phyloP scores from a whole-genome alignment of 2,329 filamentous ascomycete species.

The Massarina eburnea region DNA sequence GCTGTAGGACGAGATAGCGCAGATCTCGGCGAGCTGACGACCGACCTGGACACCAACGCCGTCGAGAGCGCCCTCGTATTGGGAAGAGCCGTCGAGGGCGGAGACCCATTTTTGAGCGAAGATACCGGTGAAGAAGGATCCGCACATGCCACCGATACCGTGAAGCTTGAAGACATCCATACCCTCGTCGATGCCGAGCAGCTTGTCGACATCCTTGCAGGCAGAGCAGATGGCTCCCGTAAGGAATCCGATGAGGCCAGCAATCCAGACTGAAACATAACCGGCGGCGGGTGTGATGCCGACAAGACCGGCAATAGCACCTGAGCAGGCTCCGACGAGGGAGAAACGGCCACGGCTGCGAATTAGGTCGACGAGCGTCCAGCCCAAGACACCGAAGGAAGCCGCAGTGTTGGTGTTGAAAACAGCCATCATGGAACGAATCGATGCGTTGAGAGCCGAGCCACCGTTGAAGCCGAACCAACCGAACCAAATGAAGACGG shows the following conservation, averaged over 20 bases:
- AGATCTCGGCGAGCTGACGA: constrained; percentile 59
- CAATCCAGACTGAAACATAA: constrained; percentile 56
- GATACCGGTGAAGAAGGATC: constrained; percentile 60
- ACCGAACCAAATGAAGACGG: constrained; percentile 66
- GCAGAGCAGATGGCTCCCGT: constrained; percentile 55
- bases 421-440: constrained; percentile 57
- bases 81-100: constrained; percentile 53
- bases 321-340: constrained; percentile 59
- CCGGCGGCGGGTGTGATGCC: constrained; percentile 61
- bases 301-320: constrained; percentile 61
- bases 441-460: constrained; percentile 54
- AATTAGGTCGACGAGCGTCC: constrained; percentile 57
- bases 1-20: constrained; percentile 55
- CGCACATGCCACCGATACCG: constrained; percentile 59
- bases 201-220: constrained; percentile 55
- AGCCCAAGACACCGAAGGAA: constrained; percentile 56
- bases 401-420: constrained; percentile 63
- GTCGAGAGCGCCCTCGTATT: constrained; percentile 53
- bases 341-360: constrained; percentile 56
- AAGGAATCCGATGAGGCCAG: constrained; percentile 59
- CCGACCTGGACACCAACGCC: constrained; percentile 59
- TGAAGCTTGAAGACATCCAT: constrained; percentile 64
- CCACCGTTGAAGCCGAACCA: constrained; percentile 64
- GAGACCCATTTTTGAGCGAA: constrained; percentile 55
- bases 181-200: constrained; percentile 59